Base-by-base conservation (phyloP, 345 rosid genomes). In the Schrenkiella parvula region DNA sequence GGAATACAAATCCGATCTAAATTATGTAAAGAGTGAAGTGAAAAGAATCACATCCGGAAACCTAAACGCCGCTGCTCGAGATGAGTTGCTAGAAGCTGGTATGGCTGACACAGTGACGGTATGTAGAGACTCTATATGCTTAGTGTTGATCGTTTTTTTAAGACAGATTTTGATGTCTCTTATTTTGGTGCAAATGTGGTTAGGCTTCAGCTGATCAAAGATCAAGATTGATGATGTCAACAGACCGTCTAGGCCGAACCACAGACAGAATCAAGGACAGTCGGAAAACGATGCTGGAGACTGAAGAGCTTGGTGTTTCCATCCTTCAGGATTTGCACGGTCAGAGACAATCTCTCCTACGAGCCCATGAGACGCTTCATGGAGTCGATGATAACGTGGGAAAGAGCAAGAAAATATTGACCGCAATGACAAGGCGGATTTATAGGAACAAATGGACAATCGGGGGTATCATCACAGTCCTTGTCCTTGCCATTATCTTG, bases 251-350 rank as follows among this genome's bases (percentile, higher is more conserved):
- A 75, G 83, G 82, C 66, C 79, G 82, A 0, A 61, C 89, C 43
- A 72, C 89, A 31, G 90, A 85, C 46, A 82, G 92, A 82, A 64
- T 89, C 38, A 87, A 89, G 81, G 97, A 93, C 28, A 76, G 97
- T 64, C 81, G 95, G 71, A 89, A 84, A 80, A 86, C 91, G 25
- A 88, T 93, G 91, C 81, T 89, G 66, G 96, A 93, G 78, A 93
- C 96, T 2, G 97, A 93, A 80, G 96, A 91, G 55, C 88, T 93
- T 71, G 97, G 97, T 67, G 98, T 93, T 74, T 91, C 98, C 1
- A 89, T 93, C 73, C 97, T 91, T 79, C 88, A 89, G 59, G 98
- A 93, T 76, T 70, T 93, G 82, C 91, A 88, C 71, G 86, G 86
- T 9, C 98, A 93, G 79, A 54, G 97, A 41, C 91, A 93, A 62